Evolutionary conservation across 2,329 filamentous ascomycete species (phyloP).

Genomic region (Neofusicoccum umdonicola): DNA sequence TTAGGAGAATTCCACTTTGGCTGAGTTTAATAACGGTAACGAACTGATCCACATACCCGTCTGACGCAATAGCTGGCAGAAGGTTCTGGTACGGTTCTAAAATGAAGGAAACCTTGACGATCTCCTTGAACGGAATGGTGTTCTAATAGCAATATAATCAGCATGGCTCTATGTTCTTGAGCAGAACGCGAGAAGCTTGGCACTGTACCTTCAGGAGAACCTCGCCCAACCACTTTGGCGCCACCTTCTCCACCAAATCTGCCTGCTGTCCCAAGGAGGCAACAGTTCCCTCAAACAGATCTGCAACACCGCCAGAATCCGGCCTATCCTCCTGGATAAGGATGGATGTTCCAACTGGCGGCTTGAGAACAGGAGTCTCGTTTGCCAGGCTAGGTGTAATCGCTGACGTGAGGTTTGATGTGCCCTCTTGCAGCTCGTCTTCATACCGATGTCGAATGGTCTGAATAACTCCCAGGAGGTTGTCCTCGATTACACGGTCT

Average conservation of each 20-base stretch:
- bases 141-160: slow-evolving; percentile 53
- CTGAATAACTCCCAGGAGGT: slow-evolving; percentile 69
- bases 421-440: slow-evolving; percentile 57
- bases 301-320: slow-evolving; percentile 66
- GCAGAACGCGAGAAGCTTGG: not conserved
- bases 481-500: slow-evolving; percentile 73
- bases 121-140: slow-evolving; percentile 79
- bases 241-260: slow-evolving; percentile 79
- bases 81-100: slow-evolving; percentile 76
- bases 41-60: slow-evolving; percentile 53
- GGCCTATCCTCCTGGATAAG: slow-evolving; percentile 65
- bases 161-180: not conserved
- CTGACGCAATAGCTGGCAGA: slow-evolving; percentile 67
- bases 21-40: not conserved
- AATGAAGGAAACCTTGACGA: slow-evolving; percentile 92
- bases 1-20: not conserved
- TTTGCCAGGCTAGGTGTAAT: slow-evolving; percentile 68
- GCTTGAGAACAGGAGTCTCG: slow-evolving; percentile 74
- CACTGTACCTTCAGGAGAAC: slow-evolving; percentile 66
- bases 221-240: slow-evolving; percentile 89
- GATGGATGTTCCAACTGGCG: slow-evolving; percentile 62
- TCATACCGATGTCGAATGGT: slow-evolving; percentile 73
- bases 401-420: slow-evolving; percentile 55
- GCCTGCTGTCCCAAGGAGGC: slow-evolving; percentile 72
- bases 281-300: slow-evolving; percentile 88